Percentiles rank a stretch among this genome's conserved stretches.
Conservation (phyloP, 352 stramenopile genomes). For the Pythium brachiatum region DNA sequence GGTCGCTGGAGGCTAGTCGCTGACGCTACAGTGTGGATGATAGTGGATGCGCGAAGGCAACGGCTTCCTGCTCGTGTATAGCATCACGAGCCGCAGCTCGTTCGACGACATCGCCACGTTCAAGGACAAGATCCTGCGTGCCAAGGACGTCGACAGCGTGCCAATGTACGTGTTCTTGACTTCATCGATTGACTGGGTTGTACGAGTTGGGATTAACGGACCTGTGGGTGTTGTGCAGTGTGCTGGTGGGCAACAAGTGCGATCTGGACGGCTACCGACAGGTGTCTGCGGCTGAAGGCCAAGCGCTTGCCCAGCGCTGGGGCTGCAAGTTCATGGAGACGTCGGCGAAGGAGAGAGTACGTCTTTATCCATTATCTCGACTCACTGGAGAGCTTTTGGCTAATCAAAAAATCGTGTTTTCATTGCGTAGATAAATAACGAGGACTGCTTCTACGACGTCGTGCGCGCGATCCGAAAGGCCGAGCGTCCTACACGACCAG, state of each 20-base stretch:
- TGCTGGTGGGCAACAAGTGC: constrained; percentile 89
- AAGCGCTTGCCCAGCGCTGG: constrained; percentile 68
- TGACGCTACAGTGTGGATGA: constrained; percentile 2
- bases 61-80: constrained; percentile 89
- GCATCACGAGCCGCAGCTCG: constrained; percentile 85
- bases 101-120: constrained; percentile 89
- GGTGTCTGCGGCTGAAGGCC: constrained; percentile 63
- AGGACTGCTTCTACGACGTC: constrained; percentile 90
- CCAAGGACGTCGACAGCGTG: constrained; percentile 86
- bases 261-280: constrained; percentile 76
- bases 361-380: neutral
- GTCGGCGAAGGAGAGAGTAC: constrained; percentile 84
- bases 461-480: constrained; percentile 84
- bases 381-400: neutral
- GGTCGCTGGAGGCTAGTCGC: neutral
- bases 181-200: too few relatives aligned
- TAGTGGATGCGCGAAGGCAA: constrained; percentile 92
- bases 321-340: constrained; percentile 88
- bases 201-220: neutral
- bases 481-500: constrained; percentile 45
- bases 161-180: constrained; percentile 53
- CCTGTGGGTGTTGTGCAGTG: constrained; percentile 28
- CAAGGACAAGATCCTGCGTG: constrained; percentile 89
- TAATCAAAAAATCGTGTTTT: neutral
- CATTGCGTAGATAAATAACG: constrained; percentile 73